Percentiles rank a stretch among this genome's conserved stretches.
Evolutionary conservation across 2,329 filamentous ascomycete species (phyloP).

Genomic region (Sclerotiophoma versabilis): DNA sequence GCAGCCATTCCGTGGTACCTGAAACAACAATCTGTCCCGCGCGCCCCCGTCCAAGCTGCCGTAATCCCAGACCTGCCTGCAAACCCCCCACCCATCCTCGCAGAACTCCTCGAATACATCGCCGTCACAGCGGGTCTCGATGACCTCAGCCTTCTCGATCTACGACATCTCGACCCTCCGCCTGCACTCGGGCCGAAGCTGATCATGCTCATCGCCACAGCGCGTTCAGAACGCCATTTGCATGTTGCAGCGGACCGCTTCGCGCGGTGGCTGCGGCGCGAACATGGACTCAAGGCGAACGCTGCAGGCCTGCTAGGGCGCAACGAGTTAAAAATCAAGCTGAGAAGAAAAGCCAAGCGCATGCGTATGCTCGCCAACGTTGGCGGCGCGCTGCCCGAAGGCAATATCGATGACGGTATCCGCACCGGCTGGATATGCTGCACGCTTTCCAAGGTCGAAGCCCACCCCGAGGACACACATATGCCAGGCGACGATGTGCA

Average conservation of each 20-base stretch:
- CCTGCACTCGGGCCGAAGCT: conserved; percentile 87
- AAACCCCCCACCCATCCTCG: conserved; percentile 73
- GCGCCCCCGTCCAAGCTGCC: conserved; percentile 57
- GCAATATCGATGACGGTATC: conserved; percentile 79
- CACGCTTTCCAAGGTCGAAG: conserved; percentile 77
- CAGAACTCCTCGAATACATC: conserved; percentile 76
- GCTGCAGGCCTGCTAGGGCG: conserved; percentile 89
- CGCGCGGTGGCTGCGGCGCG: conserved; percentile 80
- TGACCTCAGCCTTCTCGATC: conserved; percentile 78
- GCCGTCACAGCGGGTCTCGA: conserved; percentile 88
- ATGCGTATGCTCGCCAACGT: conserved; percentile 80
- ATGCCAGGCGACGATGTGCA: conserved; percentile 49
- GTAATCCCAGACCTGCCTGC: conserved; percentile 69
- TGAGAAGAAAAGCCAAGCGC: conserved; percentile 79
- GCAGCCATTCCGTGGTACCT: conserved; percentile 80
- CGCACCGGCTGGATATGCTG: conserved; percentile 97
- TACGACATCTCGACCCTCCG: conserved; percentile 83
- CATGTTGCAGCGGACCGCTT: conserved; percentile 91
- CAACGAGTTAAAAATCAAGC: conserved; percentile 88
- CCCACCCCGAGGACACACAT: conserved; percentile 51
- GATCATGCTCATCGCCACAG: conserved; percentile 91
- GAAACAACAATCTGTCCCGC: conserved; percentile 54
- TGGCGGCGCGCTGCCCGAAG: conserved; percentile 61
- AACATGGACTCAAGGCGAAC: conserved; percentile 74
- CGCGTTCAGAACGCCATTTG: conserved; percentile 90